A percentile compares a stretch with the other conserved stretches of the same genome.
These are phyloP conservation scores for Bifiguratus adelaidae DNA, from an alignment of 192 early-diverging fungal species.

Conservation along the genomic window DNA sequence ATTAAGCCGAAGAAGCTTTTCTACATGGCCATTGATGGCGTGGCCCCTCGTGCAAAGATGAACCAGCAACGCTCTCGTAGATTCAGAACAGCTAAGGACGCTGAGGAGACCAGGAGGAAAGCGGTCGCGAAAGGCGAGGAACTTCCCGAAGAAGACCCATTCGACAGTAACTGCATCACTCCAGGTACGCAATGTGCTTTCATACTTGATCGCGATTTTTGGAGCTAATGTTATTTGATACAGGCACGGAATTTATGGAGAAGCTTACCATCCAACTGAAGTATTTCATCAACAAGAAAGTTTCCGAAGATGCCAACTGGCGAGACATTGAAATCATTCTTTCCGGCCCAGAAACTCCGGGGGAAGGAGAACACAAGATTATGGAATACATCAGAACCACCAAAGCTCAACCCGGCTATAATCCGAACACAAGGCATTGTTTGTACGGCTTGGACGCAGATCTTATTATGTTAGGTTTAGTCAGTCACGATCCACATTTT, in stretches of 20 bases:
- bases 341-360: constrained; percentile 90
- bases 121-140: constrained; percentile 63
- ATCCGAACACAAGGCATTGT: constrained; percentile 87
- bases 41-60: constrained; percentile 98
- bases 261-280: constrained; percentile 74
- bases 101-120: constrained; percentile 47
- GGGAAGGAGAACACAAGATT: constrained; percentile 99
- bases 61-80: constrained; percentile 97
- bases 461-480: constrained; percentile 91
- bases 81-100: constrained; percentile 89
- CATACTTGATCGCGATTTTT: background rate
- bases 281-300: constrained; percentile 85
- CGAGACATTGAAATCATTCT: constrained; percentile 82
- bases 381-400: constrained; percentile 96
- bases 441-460: constrained; percentile 98
- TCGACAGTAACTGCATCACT: constrained; percentile 98
- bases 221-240: background rate
- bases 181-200: constrained; percentile 44
- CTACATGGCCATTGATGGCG: constrained; percentile 91
- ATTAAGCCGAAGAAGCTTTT: constrained; percentile 92
- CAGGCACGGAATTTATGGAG: constrained; percentile 92
- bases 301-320: constrained; percentile 87
- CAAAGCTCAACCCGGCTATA: constrained; percentile 69
- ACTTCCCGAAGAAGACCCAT: constrained; percentile 53
- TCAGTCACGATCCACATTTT: constrained; percentile 96